phyloP scores from a whole-genome alignment of 176 grass and related monocot species.

The Carex myosuroides region DNA sequence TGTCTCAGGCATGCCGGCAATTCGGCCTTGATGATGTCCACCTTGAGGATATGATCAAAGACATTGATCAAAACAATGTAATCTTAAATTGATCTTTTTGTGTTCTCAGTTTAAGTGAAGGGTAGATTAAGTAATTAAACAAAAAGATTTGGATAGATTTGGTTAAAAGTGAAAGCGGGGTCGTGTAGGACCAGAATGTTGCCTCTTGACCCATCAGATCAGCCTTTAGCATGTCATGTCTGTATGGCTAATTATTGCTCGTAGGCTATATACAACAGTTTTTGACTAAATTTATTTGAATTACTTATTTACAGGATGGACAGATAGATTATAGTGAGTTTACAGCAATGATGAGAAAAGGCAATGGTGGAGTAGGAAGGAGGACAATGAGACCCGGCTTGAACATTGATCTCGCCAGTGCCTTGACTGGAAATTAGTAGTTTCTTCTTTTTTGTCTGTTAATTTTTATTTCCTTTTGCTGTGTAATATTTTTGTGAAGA shows the following conservation, averaged over 20 bases:
- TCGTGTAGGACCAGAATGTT: not conserved
- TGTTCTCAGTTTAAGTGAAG: not conserved
- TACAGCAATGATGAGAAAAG: slow-evolving; percentile 89
- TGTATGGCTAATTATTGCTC: not conserved
- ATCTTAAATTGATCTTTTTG: slow-evolving; percentile 23
- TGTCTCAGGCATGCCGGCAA: slow-evolving; percentile 68
- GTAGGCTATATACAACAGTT: not conserved
- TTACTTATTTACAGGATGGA: slow-evolving; percentile 63
- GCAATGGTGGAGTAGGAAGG: slow-evolving; percentile 56
- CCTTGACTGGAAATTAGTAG: slow-evolving; percentile 26
- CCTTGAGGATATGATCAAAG: slow-evolving; percentile 93
- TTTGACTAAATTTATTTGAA: not conserved
- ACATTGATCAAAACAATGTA: slow-evolving; percentile 86
- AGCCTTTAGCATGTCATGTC: not conserved
- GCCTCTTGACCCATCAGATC: not conserved
- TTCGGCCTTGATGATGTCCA: slow-evolving; percentile 83
- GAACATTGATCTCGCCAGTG: slow-evolving; percentile 47
- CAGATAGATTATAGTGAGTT: slow-evolving; percentile 95
- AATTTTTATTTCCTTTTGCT: not conserved
- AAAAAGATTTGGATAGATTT: not conserved
- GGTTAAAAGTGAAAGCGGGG: not conserved
- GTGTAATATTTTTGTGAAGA: slow-evolving; percentile 11
- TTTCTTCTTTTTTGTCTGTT: not conserved
- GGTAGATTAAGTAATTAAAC: not conserved
- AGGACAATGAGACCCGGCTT: slow-evolving; percentile 68